Evolutionary conservation across 768 basidiomycete species (phyloP), one percentile per base, ranked within the genome.

Genomic region (Pleurotus eryngii): DNA sequence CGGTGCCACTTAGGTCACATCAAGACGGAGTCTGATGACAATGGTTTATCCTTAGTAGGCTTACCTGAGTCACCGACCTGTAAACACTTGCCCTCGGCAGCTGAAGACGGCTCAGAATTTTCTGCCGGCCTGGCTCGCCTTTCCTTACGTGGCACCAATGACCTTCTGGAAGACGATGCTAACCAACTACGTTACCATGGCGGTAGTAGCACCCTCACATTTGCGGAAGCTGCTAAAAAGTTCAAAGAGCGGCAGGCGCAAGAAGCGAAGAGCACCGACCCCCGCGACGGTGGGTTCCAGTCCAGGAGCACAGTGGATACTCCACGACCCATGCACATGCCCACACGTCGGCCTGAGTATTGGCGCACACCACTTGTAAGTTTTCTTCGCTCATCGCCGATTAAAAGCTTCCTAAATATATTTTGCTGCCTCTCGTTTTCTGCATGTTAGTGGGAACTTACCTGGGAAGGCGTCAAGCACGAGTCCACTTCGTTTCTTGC

Each of bases 311-410:
- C 68, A 68, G 22, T 63, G 66, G 30, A 45, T 39, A 30, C 9
- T 24, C 43, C 39, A 24, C 20, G 30, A 30, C 40, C 24, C 58
- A 26, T n/a, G 55, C 47, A 49, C 45, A 55, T 50, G 12, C 59
- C 67, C 18, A 60, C 63, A 11, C 71, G 77, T 27, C 74, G 86
- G 18, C 73, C 73, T 0, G 65, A 78, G 64, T 86, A 81, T 60
- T 89, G 86, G 86, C 64, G 65, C n/a, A 74, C 81, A 45, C 81
- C 81, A n/a, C 63, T 72, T 30, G 86, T 86, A 63, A 60, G 82
- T 70, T 12, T 22, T 40, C 17, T 26, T 17, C 60, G 26, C 26
- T 17, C 50, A 50, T 39, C 11, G 50, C 30, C 43, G 60, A 42
- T 42, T 18, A 24, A 24, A 26, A 43, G 38, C 24, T 17, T 17